Conservation (phyloP, 805 yeast species). For the Teunomyces kruisii region DNA sequence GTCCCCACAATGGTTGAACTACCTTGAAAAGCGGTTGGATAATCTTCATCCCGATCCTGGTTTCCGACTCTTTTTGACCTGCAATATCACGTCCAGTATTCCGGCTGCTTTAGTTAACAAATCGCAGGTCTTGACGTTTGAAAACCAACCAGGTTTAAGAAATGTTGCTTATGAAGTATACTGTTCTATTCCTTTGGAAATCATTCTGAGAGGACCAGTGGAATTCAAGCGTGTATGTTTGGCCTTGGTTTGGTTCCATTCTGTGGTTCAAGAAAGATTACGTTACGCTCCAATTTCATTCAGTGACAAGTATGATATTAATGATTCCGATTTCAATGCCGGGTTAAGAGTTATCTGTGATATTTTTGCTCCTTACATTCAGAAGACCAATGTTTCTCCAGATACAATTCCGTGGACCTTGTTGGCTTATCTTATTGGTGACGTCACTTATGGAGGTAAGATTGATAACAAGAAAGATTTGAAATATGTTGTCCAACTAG, state of each 20-base stretch:
- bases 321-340: slow-evolving; percentile 64
- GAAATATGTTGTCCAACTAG: slow-evolving; percentile 30
- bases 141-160: slow-evolving; percentile 61
- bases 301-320: slow-evolving; percentile 61
- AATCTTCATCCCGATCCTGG: slow-evolving; percentile 19
- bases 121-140: slow-evolving; percentile 59
- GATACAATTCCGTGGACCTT: slow-evolving; percentile 52
- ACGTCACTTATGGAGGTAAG: slow-evolving; percentile 68
- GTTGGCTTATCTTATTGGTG: slow-evolving; percentile 48
- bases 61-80: slow-evolving; percentile 67
- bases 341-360: slow-evolving; percentile 46
- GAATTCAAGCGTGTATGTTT: slow-evolving; percentile 52
- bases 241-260: slow-evolving; percentile 69
- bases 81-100: slow-evolving; percentile 46
- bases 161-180: slow-evolving; percentile 42
- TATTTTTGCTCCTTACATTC: slow-evolving; percentile 25
- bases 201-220: slow-evolving; percentile 26
- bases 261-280: slow-evolving; percentile 57
- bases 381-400: slow-evolving; percentile 12
- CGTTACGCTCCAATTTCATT: slow-evolving; percentile 67
- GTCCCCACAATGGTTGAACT: slow-evolving; percentile 61
- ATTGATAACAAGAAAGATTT: slow-evolving; percentile 45
- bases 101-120: slow-evolving; percentile 58
- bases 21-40: slow-evolving; percentile 49
- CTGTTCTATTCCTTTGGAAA: slow-evolving; percentile 17